phyloP scores from a whole-genome alignment of 805 yeast species.

The Candida vartiovaarae region DNA sequence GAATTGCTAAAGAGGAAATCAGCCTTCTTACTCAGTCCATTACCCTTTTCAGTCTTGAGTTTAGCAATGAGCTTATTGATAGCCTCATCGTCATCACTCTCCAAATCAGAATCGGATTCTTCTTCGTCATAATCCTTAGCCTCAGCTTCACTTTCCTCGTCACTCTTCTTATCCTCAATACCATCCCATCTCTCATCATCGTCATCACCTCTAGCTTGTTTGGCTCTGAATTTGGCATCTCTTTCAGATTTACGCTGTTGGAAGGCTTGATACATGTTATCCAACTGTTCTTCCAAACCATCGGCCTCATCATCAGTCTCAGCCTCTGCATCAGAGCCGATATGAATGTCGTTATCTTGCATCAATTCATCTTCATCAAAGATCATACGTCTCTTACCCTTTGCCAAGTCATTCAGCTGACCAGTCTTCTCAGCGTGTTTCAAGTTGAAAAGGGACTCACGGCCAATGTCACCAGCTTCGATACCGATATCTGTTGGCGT shows the following conservation, averaged over 20 bases:
- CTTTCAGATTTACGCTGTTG: conserved; percentile 61
- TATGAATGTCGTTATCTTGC: conserved; percentile 49
- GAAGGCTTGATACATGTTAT: conserved; percentile 70
- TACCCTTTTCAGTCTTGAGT: conserved; percentile 38
- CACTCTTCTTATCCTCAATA: conserved; percentile 42
- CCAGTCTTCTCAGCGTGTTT: conserved; percentile 87
- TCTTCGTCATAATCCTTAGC: conserved; percentile 38
- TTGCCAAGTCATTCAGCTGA: conserved; percentile 59
- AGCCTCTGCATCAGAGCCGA: conserved; percentile 38
- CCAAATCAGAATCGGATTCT: conserved; percentile 32
- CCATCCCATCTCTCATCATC: conserved; percentile 79
- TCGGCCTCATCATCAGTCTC: conserved; percentile 48
- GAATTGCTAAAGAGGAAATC: conserved; percentile 43
- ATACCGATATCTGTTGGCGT: conserved; percentile 90
- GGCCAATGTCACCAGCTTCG: conserved; percentile 79
- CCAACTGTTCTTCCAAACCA: conserved; percentile 73
- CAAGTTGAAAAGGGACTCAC: conserved; percentile 75
- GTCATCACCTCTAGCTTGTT: conserved; percentile 65
- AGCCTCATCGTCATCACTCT: conserved; percentile 68
- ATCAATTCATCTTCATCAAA: conserved; percentile 49
- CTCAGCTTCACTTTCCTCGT: conserved; percentile 27
- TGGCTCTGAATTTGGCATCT: conserved; percentile 64
- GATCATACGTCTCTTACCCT: conserved; percentile 64
- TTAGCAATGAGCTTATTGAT: conserved; percentile 53
- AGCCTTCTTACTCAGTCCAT: conserved; percentile 34